Conservation (phyloP, 805 yeast species). For the Saccharomycopsis guyanensis region DNA sequence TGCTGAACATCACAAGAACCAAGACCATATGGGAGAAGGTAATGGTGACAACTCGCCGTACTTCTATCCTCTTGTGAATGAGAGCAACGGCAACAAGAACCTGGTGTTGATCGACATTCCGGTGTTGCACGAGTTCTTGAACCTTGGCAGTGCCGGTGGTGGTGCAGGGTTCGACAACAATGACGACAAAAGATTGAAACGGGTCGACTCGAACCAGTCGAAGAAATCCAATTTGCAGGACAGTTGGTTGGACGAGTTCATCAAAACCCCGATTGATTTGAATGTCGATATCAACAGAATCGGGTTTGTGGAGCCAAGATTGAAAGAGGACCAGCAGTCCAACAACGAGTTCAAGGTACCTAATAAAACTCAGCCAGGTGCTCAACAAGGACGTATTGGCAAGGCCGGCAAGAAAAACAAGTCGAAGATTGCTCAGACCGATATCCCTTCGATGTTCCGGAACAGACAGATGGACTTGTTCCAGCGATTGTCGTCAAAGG, state of each 20-base stretch:
- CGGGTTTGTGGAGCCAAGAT: slow-evolving; percentile 37
- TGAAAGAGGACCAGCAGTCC: neutral
- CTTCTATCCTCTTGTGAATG: neutral
- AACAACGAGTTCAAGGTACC: slow-evolving; percentile 32
- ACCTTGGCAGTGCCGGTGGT: slow-evolving; percentile 34
- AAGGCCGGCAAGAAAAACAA: neutral
- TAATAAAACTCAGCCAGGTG: neutral
- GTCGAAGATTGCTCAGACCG: slow-evolving; percentile 25
- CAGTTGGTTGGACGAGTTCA: slow-evolving; percentile 66
- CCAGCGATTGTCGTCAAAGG: slow-evolving; percentile 29
- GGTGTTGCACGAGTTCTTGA: slow-evolving; percentile 32
- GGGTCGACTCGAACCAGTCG: neutral
- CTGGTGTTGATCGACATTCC: slow-evolving; percentile 26
- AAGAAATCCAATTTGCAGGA: too few species aligned
- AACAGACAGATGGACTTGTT: slow-evolving; percentile 61
- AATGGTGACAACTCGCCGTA: neutral
- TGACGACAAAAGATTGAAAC: neutral
- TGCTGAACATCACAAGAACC: neutral
- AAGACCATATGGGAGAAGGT: neutral
- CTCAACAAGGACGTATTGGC: neutral
- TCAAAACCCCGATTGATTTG: slow-evolving; percentile 56
- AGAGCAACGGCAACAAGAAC: neutral
- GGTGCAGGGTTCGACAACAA: slow-evolving; percentile 26
- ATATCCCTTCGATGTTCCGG: slow-evolving; percentile 54
- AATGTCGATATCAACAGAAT: slow-evolving; percentile 48